A percentile compares a stretch with the other conserved stretches of the same genome.
These are phyloP conservation scores for Quercus mongolica DNA, from an alignment of 306 rosid species.

Conservation along the genomic window DNA sequence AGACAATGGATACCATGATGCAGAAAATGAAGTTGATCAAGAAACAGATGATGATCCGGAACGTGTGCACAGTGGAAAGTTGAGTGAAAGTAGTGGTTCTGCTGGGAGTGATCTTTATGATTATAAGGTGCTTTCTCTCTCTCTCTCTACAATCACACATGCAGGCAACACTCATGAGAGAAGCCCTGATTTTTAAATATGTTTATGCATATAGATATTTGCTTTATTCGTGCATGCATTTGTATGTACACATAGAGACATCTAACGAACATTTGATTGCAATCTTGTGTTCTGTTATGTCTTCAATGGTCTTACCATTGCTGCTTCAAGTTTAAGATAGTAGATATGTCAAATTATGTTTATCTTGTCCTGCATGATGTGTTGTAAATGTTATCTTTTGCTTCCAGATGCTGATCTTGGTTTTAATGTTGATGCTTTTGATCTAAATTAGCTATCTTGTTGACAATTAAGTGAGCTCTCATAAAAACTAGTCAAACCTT, in stretches of 20 bases:
- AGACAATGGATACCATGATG: conserved; percentile 92
- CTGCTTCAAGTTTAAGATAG: background rate
- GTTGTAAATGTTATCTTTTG: background rate
- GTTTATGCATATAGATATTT: background rate
- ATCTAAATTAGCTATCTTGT: background rate
- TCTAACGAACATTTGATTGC: background rate
- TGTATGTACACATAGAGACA: background rate
- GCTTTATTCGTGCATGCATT: background rate
- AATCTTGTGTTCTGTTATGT: background rate
- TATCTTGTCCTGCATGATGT: background rate
- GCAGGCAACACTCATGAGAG: background rate
- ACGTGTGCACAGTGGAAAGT: conserved; percentile 85
- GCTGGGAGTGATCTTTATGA: conserved; percentile 97
- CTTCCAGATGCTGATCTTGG: background rate
- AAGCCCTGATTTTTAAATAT: background rate
- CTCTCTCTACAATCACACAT: background rate
- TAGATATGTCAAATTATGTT: background rate
- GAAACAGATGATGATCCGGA: conserved; percentile 92
- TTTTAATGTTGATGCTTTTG: background rate
- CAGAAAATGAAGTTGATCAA: conserved; percentile 87
- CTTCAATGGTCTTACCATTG: background rate
- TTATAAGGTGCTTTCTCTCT: conserved; percentile 69
- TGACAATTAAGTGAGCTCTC: background rate
- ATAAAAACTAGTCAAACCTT: background rate
- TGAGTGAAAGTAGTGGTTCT: conserved; percentile 98